phyloP scores from a whole-genome alignment of 257 asterid species.

The Nicotiana tomentosiformis region DNA sequence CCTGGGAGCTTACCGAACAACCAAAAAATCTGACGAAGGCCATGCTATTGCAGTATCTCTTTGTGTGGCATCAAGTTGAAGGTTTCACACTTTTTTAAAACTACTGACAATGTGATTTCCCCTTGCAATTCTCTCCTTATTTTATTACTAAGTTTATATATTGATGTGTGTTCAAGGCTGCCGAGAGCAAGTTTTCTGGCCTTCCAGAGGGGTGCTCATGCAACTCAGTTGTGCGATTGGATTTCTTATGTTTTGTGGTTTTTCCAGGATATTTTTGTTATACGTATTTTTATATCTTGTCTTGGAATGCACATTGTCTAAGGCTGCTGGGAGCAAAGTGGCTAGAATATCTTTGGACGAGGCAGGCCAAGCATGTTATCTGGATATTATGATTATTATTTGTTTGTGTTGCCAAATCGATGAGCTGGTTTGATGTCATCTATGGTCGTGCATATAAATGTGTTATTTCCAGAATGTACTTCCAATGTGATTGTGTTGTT shows the following conservation, averaged over 20 bases:
- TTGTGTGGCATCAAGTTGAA: too few relatives aligned
- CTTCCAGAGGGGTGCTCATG: constrained; percentile 14
- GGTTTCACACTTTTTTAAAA: not conserved
- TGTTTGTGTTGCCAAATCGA: not conserved
- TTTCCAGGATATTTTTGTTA: not conserved
- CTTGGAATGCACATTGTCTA: not conserved
- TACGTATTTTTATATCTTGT: not conserved
- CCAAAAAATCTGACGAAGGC: not conserved
- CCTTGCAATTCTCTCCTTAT: not conserved
- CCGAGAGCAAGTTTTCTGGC: constrained; percentile 8
- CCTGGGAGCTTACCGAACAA: not conserved
- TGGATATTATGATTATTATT: not conserved
- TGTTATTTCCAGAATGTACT: too few relatives aligned
- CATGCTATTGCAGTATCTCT: too few relatives aligned
- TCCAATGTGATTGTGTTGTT: not conserved
- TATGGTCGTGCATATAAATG: too few relatives aligned
- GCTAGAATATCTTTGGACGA: constrained; percentile 9
- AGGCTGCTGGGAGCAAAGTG: constrained; percentile 14
- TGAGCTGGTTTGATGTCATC: not conserved
- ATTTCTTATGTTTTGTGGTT: not conserved
- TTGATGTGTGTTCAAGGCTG: constrained; percentile 7
- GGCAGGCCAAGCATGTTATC: constrained; percentile 15
- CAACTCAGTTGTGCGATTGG: constrained; percentile 8
- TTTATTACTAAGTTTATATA: not conserved
- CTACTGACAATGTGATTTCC: not conserved